Evolutionary conservation across 129 eudicot species (phyloP).

Genomic region (Helianthus tuberosus): DNA sequence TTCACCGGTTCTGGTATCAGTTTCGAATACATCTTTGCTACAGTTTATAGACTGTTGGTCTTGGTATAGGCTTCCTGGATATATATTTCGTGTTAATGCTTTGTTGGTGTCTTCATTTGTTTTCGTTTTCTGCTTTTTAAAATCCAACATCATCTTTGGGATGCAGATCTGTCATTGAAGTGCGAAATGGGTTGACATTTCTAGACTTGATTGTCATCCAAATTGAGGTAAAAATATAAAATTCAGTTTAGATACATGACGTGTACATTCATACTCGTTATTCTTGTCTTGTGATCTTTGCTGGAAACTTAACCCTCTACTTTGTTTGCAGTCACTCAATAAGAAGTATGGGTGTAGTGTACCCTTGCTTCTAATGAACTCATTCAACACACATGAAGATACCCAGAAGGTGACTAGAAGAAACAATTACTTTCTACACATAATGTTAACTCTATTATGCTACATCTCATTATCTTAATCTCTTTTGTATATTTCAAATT

Average conservation of each 20-base stretch:
- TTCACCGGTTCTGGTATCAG: neutral
- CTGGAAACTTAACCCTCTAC: constrained; percentile 16
- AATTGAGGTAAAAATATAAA: constrained; percentile 67
- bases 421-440: neutral
- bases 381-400: constrained; percentile 99
- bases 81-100: constrained; percentile 8
- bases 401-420: constrained; percentile 71
- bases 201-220: constrained; percentile 91
- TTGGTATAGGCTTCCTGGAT: neutral
- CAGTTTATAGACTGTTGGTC: neutral
- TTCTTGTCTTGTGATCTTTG: constrained; percentile 11
- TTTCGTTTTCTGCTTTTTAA: neutral
- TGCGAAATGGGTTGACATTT: constrained; percentile 90
- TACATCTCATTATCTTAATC: neutral
- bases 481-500: constrained; percentile 1
- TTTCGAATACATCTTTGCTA: constrained; percentile 22
- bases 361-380: constrained; percentile 75
- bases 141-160: constrained; percentile 29
- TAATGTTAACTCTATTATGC: neutral
- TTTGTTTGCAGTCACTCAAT: constrained; percentile 67
- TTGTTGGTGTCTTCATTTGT: constrained; percentile 7
- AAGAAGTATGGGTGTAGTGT: constrained; percentile 91
- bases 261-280: neutral
- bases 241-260: constrained; percentile 8
- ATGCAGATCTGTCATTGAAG: constrained; percentile 96